Evolutionary conservation across 2,329 filamentous ascomycete genomes (phyloP), one percentile per base, ranked within the genome.

Genomic region (Emergomyces pasteurianus): DNA sequence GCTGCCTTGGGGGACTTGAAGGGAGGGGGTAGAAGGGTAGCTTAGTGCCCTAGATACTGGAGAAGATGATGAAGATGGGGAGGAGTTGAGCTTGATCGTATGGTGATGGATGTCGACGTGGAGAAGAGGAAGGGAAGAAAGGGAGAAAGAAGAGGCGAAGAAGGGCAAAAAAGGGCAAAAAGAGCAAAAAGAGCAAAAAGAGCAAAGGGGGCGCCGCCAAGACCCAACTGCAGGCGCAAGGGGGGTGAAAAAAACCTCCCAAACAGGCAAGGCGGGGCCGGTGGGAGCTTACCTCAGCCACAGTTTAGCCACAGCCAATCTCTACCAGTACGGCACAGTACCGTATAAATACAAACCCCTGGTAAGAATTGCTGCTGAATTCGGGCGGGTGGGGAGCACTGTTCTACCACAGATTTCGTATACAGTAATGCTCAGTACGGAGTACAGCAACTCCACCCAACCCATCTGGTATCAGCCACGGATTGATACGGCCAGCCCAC

Each of bases 11-110:
- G 64, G 65, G 67, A 71, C 72, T 76, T 76, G 82, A 86, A 85
- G 82, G 80, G 83, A 46, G 43, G 82, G 81, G 83, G 81, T 80
- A 79, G 77, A 75, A 91, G 88, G 88, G 88, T 91, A 89, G 88
- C 88, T 91, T 84, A 78, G 88, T 90, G 88, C 88, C 88, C 88
- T 91, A 91, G 88, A 80, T 79, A 86, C 75, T 66, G 60, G 63
- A 65, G 64, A 67, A 64, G 62, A 65, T 64, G 60, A 66, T 63
- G 66, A 59, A 64, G 26, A 58, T 65, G 65, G 65, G 65, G 64
- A 31, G 65, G 61, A 40, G 61, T 65, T 65, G 65, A 63, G 65
- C 67, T 69, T 65, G 60, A 62, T 62, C 62, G 60, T 65, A 59
- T 59, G 59, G 47, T n/a, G 28, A 62, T 40, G 47, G 52, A 61